A percentile compares a stretch with the other conserved stretches of the same genome.
Conservation (phyloP, 164 flowering plant genomes). For the Cinnamomum micranthum region DNA sequence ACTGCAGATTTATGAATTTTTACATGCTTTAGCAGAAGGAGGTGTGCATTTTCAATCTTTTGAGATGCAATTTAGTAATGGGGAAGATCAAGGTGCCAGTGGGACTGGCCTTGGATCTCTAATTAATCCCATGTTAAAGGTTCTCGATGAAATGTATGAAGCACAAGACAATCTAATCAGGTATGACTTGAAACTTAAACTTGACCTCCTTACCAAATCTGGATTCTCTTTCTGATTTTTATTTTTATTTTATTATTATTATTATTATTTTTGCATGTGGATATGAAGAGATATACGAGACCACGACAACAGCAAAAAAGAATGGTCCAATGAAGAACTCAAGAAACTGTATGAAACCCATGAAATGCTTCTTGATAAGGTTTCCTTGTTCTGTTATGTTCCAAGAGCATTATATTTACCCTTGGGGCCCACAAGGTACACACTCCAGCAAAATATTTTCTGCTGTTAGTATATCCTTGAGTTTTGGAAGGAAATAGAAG, state of each 20-base stretch:
- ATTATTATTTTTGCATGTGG: neutral
- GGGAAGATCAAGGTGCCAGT: conserved; percentile 99
- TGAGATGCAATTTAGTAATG: conserved; percentile 87
- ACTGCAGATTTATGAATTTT: conserved; percentile 92
- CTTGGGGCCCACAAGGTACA: conserved; percentile 90
- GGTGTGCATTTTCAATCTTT: conserved; percentile 92
- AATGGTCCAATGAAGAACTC: conserved; percentile 96
- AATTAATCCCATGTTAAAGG: conserved; percentile 87
- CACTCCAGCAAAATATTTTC: neutral
- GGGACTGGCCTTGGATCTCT: conserved; percentile 96
- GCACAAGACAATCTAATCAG: conserved; percentile 91
- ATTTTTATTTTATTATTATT: neutral
- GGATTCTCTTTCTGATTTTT: neutral
- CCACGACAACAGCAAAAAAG: conserved; percentile 90
- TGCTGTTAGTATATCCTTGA: neutral
- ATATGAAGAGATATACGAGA: conserved; percentile 77
- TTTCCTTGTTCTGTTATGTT: conserved; percentile 88
- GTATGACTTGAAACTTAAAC: conserved; percentile 34
- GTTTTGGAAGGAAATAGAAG: neutral
- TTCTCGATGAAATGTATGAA: conserved; percentile 92
- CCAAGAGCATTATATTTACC: conserved; percentile 94
- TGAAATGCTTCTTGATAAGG: conserved; percentile 88
- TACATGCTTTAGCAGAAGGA: conserved; percentile 86
- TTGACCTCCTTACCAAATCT: neutral
- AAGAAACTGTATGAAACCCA: conserved; percentile 95